phyloP scores from a whole-genome alignment of 2,329 filamentous ascomycete genomes.

The Venturia aucupariae region DNA sequence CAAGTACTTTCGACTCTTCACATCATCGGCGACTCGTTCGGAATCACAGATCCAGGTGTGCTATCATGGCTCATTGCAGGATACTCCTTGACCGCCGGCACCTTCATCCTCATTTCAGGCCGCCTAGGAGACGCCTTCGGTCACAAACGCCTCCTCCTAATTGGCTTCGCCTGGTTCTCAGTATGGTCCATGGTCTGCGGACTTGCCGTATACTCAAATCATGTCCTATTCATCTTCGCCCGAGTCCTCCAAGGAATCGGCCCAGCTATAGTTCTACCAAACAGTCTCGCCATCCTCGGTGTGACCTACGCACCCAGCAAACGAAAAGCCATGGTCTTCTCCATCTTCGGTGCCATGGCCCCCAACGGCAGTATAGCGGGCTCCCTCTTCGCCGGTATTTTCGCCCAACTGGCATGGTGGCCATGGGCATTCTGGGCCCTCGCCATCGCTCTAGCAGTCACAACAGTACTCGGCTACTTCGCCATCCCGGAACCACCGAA shows the following conservation, averaged over 20 bases:
- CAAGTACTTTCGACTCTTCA: conserved; percentile 32
- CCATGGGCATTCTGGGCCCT: conserved; percentile 43
- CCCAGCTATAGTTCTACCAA: conserved; percentile 54
- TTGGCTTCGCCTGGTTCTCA: conserved; percentile 42
- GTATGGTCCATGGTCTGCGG: conserved; percentile 40
- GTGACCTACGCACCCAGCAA: conserved; percentile 46
- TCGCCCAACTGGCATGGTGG: conserved; percentile 40
- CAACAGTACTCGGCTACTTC: conserved; percentile 30
- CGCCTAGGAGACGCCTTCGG: conserved; percentile 43
- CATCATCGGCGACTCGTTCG: conserved; percentile 34
- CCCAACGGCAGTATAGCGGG: conserved; percentile 38
- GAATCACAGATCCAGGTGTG: conserved; percentile 30
- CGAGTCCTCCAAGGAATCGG: conserved; percentile 43
- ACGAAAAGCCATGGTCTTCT: conserved; percentile 53
- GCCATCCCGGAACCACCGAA: conserved; percentile 31
- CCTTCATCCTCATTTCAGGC: conserved; percentile 42
- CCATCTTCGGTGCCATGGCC: conserved; percentile 40
- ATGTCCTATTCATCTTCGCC: conserved; percentile 30
- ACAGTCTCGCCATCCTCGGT: conserved; percentile 54
- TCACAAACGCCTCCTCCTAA: conserved; percentile 39
- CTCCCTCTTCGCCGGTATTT: conserved; percentile 31
- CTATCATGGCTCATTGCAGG: conserved; percentile 41
- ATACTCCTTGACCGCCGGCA: conserved; percentile 41
- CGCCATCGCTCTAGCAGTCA: conserved; percentile 29
- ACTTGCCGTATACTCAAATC: conserved; percentile 31